Evolutionary conservation across 345 rosid species (phyloP).

Genomic region (Draba incana): DNA sequence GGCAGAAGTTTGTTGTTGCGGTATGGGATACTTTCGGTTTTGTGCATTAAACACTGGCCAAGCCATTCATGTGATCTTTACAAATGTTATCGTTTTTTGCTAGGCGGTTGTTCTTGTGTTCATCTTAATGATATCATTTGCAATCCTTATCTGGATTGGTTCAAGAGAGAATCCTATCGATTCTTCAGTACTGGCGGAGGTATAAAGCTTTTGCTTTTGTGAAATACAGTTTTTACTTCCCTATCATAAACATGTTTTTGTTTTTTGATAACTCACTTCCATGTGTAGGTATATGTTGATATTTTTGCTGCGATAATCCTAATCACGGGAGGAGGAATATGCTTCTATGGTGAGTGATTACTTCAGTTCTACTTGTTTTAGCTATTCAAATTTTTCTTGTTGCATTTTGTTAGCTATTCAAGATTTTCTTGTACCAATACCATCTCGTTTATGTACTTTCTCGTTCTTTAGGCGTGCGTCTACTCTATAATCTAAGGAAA

Average conservation of each 20-base stretch:
- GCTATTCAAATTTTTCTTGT: neutral
- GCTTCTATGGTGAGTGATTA: constrained; percentile 44
- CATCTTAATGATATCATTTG: constrained; percentile 54
- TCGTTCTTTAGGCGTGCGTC: constrained; percentile 34
- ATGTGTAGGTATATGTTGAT: constrained; percentile 42
- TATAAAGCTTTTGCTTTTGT: constrained; percentile 6
- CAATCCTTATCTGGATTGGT: constrained; percentile 62
- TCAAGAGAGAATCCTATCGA: constrained; percentile 53
- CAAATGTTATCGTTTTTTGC: constrained; percentile 4
- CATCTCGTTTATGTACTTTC: constrained; percentile 2
- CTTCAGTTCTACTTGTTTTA: constrained; percentile 7
- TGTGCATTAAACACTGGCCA: neutral
- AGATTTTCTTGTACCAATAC: no score
- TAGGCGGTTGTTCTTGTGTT: constrained; percentile 55
- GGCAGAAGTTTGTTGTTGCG: constrained; percentile 63
- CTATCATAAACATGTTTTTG: neutral
- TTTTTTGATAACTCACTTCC: constrained; percentile 1
- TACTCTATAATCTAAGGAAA: constrained; percentile 42
- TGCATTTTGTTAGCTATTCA: neutral
- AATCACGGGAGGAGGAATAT: constrained; percentile 44
- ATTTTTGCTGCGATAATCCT: constrained; percentile 36
- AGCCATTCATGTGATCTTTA: neutral
- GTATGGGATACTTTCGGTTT: constrained; percentile 38
- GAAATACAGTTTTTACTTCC: neutral
- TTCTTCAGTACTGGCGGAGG: constrained; percentile 55